A percentile compares a stretch with the other conserved stretches of the same genome.
These are phyloP conservation scores for Calocera cornea DNA, from an alignment of 768 basidiomycete genomes.

Conservation along the genomic window DNA sequence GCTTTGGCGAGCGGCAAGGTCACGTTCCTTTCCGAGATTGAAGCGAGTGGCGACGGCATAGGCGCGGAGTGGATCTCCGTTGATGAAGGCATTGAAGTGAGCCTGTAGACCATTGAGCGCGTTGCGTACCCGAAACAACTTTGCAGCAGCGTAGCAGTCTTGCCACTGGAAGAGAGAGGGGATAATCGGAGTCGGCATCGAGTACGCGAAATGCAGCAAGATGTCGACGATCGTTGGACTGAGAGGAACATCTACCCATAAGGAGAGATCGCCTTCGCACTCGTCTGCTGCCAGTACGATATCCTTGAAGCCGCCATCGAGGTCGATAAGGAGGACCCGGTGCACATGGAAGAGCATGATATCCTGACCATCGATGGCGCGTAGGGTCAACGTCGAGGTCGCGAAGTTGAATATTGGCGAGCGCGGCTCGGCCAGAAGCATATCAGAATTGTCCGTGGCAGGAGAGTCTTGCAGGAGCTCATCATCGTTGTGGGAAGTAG, in stretches of 20 bases:
- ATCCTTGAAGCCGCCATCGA: background rate
- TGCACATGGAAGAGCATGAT: background rate
- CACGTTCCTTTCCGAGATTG: background rate
- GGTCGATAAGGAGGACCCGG: background rate
- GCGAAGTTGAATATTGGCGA: background rate
- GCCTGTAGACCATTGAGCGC: background rate
- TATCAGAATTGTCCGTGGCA: no score
- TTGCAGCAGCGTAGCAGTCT: background rate
- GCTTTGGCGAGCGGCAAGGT: background rate
- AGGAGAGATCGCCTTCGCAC: background rate
- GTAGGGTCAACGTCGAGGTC: background rate
- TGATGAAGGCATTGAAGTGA: background rate
- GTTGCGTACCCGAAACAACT: background rate
- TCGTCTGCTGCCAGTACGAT: background rate
- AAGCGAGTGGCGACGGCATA: background rate
- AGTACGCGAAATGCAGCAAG: background rate
- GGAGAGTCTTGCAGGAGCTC: no score
- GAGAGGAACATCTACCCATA: background rate
- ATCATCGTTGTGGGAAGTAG: no score
- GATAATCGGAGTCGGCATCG: background rate
- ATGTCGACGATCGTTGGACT: background rate
- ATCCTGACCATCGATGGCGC: background rate
- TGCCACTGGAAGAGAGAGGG: background rate
- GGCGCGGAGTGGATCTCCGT: background rate
- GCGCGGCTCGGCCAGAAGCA: background rate